These are phyloP conservation scores for Penstemon barbatus DNA, from an alignment of 257 asterid species.

Conservation along the genomic window DNA sequence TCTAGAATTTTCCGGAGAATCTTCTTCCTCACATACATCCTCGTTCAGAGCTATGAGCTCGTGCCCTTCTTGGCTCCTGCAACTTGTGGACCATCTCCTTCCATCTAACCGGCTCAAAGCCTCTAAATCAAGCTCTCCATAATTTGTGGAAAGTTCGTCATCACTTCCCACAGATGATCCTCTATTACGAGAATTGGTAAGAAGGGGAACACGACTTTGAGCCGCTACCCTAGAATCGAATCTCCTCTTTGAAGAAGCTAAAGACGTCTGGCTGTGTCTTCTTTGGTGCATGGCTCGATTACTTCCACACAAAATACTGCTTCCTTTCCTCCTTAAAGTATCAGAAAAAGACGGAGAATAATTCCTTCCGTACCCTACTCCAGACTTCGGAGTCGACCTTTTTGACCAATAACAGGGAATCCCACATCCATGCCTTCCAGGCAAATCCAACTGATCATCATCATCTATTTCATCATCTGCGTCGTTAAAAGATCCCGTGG, in stretches of 20 bases:
- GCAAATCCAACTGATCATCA: slow-evolving; percentile 76
- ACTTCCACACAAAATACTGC: slow-evolving; percentile 69
- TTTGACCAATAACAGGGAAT: slow-evolving; percentile 95
- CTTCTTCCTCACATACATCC: slow-evolving; percentile 5
- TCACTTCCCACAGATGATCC: slow-evolving; percentile 69
- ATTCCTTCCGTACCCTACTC: slow-evolving; percentile 65
- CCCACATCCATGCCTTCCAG: slow-evolving; percentile 89
- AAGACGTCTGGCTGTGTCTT: slow-evolving; percentile 52
- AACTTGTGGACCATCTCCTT: slow-evolving; percentile 82
- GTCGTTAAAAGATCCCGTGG: slow-evolving; percentile 71
- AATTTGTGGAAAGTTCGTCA: slow-evolving; percentile 72
- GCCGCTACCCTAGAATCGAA: slow-evolving; percentile 42
- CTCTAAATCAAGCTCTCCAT: slow-evolving; percentile 85
- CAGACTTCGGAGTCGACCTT: slow-evolving; percentile 86
- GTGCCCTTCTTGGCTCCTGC: slow-evolving; percentile 75
- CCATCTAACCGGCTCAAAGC: slow-evolving; percentile 81
- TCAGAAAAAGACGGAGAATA: slow-evolving; percentile 92
- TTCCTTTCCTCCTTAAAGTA: slow-evolving; percentile 82
- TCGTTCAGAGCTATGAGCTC: slow-evolving; percentile 53
- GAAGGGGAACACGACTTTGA: slow-evolving; percentile 73
- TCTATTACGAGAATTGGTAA: slow-evolving; percentile 42
- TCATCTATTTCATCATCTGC: slow-evolving; percentile 67
- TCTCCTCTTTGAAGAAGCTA: slow-evolving; percentile 64
- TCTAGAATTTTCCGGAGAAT: slow-evolving; percentile 56
- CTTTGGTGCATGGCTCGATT: slow-evolving; percentile 44